Evolutionary conservation across 176 grass and related monocot species (phyloP).

Genomic region (Poa annua): DNA sequence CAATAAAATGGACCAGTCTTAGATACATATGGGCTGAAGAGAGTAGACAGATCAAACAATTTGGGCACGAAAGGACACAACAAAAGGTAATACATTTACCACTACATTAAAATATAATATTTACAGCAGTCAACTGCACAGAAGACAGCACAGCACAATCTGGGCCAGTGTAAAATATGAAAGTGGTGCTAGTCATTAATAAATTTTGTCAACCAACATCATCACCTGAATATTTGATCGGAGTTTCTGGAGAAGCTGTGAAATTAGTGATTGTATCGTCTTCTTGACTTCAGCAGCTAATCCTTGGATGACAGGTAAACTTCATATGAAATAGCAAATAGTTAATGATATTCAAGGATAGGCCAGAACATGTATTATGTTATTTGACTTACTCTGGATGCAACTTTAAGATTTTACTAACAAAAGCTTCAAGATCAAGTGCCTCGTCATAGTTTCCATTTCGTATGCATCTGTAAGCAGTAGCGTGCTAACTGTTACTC

Average conservation of each 20-base stretch:
- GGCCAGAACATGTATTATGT: constrained; percentile 26
- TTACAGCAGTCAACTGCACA: neutral
- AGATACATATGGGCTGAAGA: constrained; percentile 1
- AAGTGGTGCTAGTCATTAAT: neutral
- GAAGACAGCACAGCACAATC: neutral
- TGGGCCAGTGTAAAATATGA: constrained; percentile 1
- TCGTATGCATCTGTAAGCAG: constrained; percentile 75
- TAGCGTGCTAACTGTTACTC: constrained; percentile 12
- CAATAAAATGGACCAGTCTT: constrained; percentile 44
- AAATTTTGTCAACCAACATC: constrained; percentile 1
- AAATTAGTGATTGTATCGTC: constrained; percentile 90
- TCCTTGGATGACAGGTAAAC: constrained; percentile 97
- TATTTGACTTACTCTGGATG: constrained; percentile 81
- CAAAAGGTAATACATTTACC: constrained; percentile 3
- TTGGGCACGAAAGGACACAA: neutral
- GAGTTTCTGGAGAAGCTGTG: constrained; percentile 98
- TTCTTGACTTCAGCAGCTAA: constrained; percentile 86
- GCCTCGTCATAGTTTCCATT: constrained; percentile 99
- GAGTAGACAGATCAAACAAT: neutral
- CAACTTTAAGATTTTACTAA: constrained; percentile 83
- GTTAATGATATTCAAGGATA: constrained; percentile 27
- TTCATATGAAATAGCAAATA: constrained; percentile 61
- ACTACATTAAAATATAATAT: neutral
- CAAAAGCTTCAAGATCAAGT: constrained; percentile 97
- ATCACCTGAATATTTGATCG: constrained; percentile 94